Percentiles rank a stretch among this genome's conserved stretches.
phyloP scores from a whole-genome alignment of 2,329 filamentous ascomycete species.

The Meredithiella fracta region DNA sequence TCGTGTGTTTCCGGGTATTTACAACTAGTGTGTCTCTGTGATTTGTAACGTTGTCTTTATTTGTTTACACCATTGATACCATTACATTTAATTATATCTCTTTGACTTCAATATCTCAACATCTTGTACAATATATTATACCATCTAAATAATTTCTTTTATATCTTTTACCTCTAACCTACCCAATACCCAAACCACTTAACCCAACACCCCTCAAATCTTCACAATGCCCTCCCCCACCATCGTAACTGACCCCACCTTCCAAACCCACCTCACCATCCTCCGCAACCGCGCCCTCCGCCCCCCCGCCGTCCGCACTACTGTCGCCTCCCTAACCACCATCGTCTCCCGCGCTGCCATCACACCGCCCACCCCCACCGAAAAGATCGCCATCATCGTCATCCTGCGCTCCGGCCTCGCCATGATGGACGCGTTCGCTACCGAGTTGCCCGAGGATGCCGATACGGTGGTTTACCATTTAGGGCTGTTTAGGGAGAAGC shows the following conservation, averaged over 20 bases:
- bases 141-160: no score
- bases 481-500: constrained; percentile 81
- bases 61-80: neutral
- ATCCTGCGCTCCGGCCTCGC: constrained; percentile 24
- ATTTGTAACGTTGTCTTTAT: neutral
- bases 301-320: constrained; percentile 16
- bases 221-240: constrained; percentile 8
- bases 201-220: neutral
- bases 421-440: constrained; percentile 33
- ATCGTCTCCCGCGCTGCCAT: constrained; percentile 17
- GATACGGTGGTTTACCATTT: constrained; percentile 82
- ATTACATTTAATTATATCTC: neutral
- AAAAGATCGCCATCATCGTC: constrained; percentile 21
- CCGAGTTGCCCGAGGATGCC: constrained; percentile 65
- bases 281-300: constrained; percentile 15
- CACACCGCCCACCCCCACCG: constrained; percentile 15
- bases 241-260: constrained; percentile 9
- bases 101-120: no score
- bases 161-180: no score
- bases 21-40: neutral
- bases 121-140: no score
- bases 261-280: constrained; percentile 8
- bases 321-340: constrained; percentile 17
- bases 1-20: neutral
- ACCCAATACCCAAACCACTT: neutral